Evolutionary conservation across 768 basidiomycete species (phyloP).

Genomic region (Chalciporus pseudorubinellus): DNA sequence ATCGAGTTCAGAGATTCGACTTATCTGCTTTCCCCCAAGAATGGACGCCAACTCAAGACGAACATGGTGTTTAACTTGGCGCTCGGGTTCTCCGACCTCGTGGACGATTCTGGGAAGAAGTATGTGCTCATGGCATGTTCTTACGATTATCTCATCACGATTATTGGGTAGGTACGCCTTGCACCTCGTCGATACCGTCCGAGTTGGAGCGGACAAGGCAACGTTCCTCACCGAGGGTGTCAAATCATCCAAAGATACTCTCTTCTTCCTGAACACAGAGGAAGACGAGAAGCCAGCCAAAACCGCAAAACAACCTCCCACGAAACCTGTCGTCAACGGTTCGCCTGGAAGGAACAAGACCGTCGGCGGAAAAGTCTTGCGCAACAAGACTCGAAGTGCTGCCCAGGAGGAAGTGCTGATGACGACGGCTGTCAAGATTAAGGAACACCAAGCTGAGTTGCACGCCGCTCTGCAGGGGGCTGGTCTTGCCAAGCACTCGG

Average conservation of each 20-base stretch:
- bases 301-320: constrained; percentile 49
- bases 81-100: constrained; percentile 81
- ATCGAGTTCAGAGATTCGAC: constrained; percentile 91
- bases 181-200: constrained; percentile 85
- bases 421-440: constrained; percentile 72
- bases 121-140: constrained; percentile 33
- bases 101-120: constrained; percentile 77
- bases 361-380: constrained; percentile 80
- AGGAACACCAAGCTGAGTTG: constrained; percentile 84
- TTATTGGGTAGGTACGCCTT: constrained; percentile 67
- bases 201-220: constrained; percentile 64
- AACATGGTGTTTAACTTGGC: constrained; percentile 86
- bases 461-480: constrained; percentile 74
- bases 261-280: constrained; percentile 75
- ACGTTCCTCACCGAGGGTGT: constrained; percentile 79
- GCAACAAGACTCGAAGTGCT: constrained; percentile 87
- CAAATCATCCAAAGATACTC: constrained; percentile 79
- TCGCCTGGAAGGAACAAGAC: constrained; percentile 69
- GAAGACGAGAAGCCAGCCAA: constrained; percentile 57
- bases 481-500: constrained; percentile 81
- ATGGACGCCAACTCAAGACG: constrained; percentile 60
- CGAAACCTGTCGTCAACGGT: constrained; percentile 57
- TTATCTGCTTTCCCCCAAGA: constrained; percentile 82
- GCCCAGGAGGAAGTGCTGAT: constrained; percentile 82
- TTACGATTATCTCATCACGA: not conserved